phyloP scores from a whole-genome alignment of 345 rosid genomes.

The Angophora floribunda region DNA sequence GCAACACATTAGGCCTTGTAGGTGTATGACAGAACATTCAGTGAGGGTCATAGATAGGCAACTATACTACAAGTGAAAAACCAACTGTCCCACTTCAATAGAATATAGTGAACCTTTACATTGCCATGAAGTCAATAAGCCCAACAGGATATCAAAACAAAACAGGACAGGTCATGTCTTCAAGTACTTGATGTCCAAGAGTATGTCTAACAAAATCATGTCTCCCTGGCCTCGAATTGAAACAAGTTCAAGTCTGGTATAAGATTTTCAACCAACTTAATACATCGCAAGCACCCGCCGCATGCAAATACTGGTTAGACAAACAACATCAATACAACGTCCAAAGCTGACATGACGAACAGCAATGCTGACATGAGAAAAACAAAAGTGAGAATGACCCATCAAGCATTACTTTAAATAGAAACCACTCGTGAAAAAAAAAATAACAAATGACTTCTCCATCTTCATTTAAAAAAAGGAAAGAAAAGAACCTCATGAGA shows the following conservation, averaged over 20 bases:
- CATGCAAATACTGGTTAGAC: not conserved
- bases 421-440: not conserved
- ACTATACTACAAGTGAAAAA: not conserved
- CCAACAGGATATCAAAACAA: not conserved
- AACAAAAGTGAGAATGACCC: not conserved
- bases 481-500: not conserved
- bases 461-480: not conserved
- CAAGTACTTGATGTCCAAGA: not conserved
- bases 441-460: not conserved
- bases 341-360: not conserved
- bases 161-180: not conserved
- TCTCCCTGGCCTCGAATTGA: not conserved
- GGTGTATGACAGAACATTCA: not conserved
- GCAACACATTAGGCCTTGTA: not conserved
- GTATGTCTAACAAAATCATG: not conserved
- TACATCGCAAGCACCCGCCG: not conserved
- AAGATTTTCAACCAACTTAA: not conserved
- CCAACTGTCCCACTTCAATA: not conserved
- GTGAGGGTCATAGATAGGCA: not conserved
- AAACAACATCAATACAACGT: not conserved
- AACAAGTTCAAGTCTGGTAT: not conserved
- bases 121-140: not conserved
- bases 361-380: not conserved
- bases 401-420: not conserved
- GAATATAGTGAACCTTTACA: not conserved